phyloP scores from a whole-genome alignment of 1,284 basidiomycete genomes.

The Heterobasidion occidentale region DNA sequence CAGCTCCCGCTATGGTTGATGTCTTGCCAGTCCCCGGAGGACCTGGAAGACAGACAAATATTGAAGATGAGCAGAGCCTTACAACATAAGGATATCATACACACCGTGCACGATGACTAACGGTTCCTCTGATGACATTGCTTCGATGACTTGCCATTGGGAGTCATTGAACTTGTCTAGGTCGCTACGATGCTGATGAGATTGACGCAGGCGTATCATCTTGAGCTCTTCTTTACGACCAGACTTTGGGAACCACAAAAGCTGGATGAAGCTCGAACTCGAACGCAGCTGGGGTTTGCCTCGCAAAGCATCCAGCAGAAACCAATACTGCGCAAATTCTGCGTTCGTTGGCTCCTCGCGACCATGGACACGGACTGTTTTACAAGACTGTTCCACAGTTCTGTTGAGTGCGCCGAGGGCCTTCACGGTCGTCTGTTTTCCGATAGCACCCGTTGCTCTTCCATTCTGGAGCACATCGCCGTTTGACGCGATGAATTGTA shows the following conservation, averaged over 20 bases:
- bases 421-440: not conserved
- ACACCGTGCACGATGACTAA: slow-evolving; percentile 10
- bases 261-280: slow-evolving; percentile 1
- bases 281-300: slow-evolving; percentile 2
- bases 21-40: slow-evolving; percentile 28
- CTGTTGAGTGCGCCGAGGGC: slow-evolving; percentile 11
- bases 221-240: too few relatives aligned
- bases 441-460: not conserved
- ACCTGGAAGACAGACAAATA: slow-evolving; percentile 7
- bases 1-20: slow-evolving; percentile 20
- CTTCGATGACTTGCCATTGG: not conserved
- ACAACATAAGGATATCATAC: too few relatives aligned
- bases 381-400: slow-evolving; percentile 8
- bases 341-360: slow-evolving; percentile 24
- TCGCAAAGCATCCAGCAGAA: slow-evolving; percentile 21
- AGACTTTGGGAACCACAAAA: slow-evolving; percentile 2
- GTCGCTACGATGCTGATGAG: not conserved
- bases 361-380: slow-evolving; percentile 25
- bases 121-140: not conserved
- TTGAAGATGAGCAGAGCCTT: not conserved
- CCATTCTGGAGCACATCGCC: not conserved
- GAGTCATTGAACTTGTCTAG: not conserved
- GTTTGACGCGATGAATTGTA: not conserved
- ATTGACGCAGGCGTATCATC: too few relatives aligned
- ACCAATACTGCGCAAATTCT: slow-evolving; percentile 27